Percentiles rank a stretch among this genome's conserved stretches.
Evolutionary conservation across 768 basidiomycete genomes (phyloP).

Genomic region (Russula compacta): DNA sequence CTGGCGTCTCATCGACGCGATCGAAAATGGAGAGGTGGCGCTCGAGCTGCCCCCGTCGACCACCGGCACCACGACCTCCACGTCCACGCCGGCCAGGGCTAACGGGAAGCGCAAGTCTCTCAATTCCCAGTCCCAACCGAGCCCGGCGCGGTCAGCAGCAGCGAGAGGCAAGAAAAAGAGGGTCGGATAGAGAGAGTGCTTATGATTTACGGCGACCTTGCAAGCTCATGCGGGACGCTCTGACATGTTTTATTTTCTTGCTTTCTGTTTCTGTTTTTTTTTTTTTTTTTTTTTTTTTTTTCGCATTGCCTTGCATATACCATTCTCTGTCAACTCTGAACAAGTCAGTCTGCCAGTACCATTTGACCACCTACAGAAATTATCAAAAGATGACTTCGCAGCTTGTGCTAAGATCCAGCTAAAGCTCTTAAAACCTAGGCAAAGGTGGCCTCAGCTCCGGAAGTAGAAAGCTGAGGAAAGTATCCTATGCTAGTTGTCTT

Average conservation of each 20-base stretch:
- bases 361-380: constrained; percentile 98
- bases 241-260: too few species aligned
- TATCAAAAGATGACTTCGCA: constrained; percentile 99
- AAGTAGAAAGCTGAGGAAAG: too few species aligned
- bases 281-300: too few species aligned
- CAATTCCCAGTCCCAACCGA: background rate
- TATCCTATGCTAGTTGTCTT: too few species aligned
- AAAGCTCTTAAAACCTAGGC: too few species aligned
- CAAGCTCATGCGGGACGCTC: too few species aligned
- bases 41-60: background rate
- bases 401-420: too few species aligned
- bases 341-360: constrained; percentile 46
- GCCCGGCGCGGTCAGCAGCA: background rate
- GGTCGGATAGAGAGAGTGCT: background rate
- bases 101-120: constrained; percentile 3
- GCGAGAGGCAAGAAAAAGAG: background rate
- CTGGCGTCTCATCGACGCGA: constrained; percentile 45
- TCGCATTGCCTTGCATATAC: too few species aligned
- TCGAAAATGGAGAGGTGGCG: constrained; percentile 23
- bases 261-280: too few species aligned
- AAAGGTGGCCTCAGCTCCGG: too few species aligned
- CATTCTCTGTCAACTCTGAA: constrained; percentile 94
- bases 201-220: too few species aligned
- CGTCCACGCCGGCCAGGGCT: background rate
- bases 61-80: background rate